Percentiles rank a stretch among this genome's conserved stretches.
Evolutionary conservation across 2,329 filamentous ascomycete genomes (phyloP).

Genomic region (Colletotrichum liaoningense): DNA sequence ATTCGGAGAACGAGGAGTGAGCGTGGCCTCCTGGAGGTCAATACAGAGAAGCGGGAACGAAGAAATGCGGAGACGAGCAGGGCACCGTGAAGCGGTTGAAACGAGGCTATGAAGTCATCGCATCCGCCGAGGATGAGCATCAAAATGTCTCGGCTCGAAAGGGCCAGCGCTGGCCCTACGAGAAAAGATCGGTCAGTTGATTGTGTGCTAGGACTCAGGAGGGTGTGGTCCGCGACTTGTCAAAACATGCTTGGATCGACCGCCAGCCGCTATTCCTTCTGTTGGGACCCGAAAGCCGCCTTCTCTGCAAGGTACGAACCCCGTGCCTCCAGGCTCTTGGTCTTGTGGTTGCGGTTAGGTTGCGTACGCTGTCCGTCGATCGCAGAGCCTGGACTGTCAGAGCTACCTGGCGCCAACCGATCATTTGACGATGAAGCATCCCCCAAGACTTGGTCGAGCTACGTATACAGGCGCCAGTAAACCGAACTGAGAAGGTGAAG

Average conservation of each 20-base stretch:
- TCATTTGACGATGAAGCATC: conserved; percentile 31
- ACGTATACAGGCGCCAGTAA: background rate
- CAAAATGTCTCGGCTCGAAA: conserved; percentile 14
- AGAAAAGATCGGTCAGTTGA: background rate
- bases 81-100: conserved; percentile 26
- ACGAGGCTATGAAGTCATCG: conserved; percentile 34
- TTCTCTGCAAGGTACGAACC: conserved; percentile 34
- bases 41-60: background rate
- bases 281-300: background rate
- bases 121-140: conserved; percentile 14
- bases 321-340: background rate
- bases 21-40: background rate
- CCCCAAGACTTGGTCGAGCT: background rate
- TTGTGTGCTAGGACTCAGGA: background rate
- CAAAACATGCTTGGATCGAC: conserved; percentile 4
- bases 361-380: conserved; percentile 28
- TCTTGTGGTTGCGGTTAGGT: conserved; percentile 23
- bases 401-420: conserved; percentile 17
- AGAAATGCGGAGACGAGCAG: conserved; percentile 13
- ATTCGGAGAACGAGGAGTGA: background rate
- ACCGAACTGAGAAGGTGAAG: conserved; percentile 1
- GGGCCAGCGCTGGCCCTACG: background rate
- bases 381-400: conserved; percentile 16
- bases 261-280: conserved; percentile 3
- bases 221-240: conserved; percentile 15